Evolutionary conservation across 2,329 filamentous ascomycete genomes (phyloP).

Genomic region (Blumeria graminis): DNA sequence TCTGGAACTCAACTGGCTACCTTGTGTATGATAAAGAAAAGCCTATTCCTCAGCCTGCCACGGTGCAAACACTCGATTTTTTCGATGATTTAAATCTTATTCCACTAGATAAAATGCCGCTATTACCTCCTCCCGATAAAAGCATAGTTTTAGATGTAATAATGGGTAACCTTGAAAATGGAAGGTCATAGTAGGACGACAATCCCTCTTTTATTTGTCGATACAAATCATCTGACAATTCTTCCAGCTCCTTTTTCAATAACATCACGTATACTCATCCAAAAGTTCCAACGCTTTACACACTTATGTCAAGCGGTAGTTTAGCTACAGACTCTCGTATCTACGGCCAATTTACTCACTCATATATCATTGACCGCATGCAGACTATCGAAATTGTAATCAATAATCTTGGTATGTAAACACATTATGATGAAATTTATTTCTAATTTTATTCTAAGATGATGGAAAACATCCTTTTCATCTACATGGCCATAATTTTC

Average conservation of each 20-base stretch:
- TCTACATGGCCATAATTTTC: constrained; percentile 55
- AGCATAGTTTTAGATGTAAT: constrained; percentile 36
- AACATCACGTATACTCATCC: constrained; percentile 37
- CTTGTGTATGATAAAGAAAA: constrained; percentile 29
- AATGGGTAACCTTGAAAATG: constrained; percentile 44
- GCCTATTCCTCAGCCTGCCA: constrained; percentile 23
- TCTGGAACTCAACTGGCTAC: constrained; percentile 45
- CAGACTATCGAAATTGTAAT: constrained; percentile 50
- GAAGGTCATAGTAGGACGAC: constrained; percentile 34
- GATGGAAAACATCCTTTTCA: constrained; percentile 47
- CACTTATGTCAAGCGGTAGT: constrained; percentile 30
- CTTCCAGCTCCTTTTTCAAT: constrained; percentile 28
- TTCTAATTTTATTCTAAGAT: constrained; percentile 19
- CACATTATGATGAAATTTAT: neutral
- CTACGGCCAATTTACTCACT: constrained; percentile 41
- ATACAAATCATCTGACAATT: neutral
- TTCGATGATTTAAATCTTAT: constrained; percentile 53
- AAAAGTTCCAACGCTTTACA: constrained; percentile 44
- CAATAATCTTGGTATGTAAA: constrained; percentile 32
- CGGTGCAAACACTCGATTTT: constrained; percentile 35
- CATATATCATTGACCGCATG: constrained; percentile 43
- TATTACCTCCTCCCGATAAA: constrained; percentile 37
- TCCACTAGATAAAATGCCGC: constrained; percentile 38
- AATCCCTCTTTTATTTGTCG: neutral
- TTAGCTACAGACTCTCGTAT: constrained; percentile 30